Evolutionary conservation across 169 alveolate species (phyloP), one percentile per base, ranked within the genome.

Genomic region (Plasmodium chabaudi): DNA sequence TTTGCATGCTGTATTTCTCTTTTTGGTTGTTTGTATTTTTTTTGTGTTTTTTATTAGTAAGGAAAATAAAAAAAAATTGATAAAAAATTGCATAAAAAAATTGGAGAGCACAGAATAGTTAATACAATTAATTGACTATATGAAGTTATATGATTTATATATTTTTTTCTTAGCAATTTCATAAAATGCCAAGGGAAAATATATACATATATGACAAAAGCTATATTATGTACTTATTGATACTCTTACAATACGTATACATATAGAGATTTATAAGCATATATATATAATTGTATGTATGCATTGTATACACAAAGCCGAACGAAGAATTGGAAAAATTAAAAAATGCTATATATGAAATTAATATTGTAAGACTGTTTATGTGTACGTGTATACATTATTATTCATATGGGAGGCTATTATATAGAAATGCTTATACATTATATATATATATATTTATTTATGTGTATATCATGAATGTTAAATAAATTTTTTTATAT

Each of bases 351-450:
- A 34, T 34, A 34, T 34, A 34, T 34, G 7, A 34, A 34, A 34
- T 34, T 34, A 34, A 34, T 34, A 34, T 34, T 34, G 42, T 34
- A 34, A 34, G 6, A 34, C 42, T 34, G 42, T 42, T 69, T 53
- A 44, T 68, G 12, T 15, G 39, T n/a, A 69, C 44, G 47, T 69
- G 77, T 61, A n/a, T 55, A 69, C 47, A 9, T 47, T 25, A 56
- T 39, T 69, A 34, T 27, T 42, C 12, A 19, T 27, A 46, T 46
- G 59, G 13, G 44, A 15, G 46, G 12, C 5, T 65, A 23, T 27
- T 23, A 44, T 65, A 34, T 34, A 34, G 39, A 5, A 34, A 34
- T 34, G 15, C 7, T 27, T 61, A 61, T 15, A 19, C 42, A 47
- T 21, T 21, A 21, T 21, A 21, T 21, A 21, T 21, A 21, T 21